These are phyloP conservation scores for Penicillium decumbens DNA, from an alignment of 2,329 filamentous ascomycete genomes.

Conservation along the genomic window DNA sequence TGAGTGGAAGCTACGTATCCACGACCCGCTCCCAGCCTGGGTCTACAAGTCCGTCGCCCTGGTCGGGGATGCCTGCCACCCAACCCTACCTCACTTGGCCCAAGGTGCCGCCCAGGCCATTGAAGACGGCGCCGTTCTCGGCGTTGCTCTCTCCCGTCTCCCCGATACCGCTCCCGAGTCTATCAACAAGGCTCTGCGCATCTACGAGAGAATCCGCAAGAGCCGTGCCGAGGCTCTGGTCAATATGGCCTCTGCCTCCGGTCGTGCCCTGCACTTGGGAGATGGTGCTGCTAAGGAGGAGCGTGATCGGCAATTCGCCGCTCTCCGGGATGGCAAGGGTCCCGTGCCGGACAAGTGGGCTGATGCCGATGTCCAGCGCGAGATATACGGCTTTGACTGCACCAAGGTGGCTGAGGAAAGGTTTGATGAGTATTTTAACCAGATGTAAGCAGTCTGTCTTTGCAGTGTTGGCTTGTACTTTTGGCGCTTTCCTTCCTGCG, in stretches of 20 bases:
- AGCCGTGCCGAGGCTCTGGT: constrained; percentile 54
- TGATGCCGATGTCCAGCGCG: constrained; percentile 63
- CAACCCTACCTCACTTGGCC: constrained; percentile 59
- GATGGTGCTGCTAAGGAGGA: constrained; percentile 57
- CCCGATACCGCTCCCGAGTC: constrained; percentile 45
- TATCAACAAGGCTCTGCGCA: constrained; percentile 51
- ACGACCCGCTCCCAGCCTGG: constrained; percentile 61
- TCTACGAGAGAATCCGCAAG: constrained; percentile 56
- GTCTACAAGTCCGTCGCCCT: constrained; percentile 51
- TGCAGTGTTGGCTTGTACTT: neutral
- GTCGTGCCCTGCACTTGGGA: constrained; percentile 53
- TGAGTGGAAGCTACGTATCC: constrained; percentile 62
- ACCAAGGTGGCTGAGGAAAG: constrained; percentile 51
- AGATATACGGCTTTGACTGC: constrained; percentile 63
- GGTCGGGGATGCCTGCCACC: constrained; percentile 59
- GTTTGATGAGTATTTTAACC: constrained; percentile 48
- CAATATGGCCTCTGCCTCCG: constrained; percentile 53
- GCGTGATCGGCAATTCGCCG: constrained; percentile 54
- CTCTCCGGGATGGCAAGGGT: constrained; percentile 48
- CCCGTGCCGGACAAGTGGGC: constrained; percentile 62
- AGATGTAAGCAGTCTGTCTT: constrained; percentile 18
- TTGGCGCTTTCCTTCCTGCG: neutral
- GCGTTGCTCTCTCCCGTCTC: constrained; percentile 48
- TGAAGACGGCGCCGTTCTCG: constrained; percentile 58
- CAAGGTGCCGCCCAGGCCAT: constrained; percentile 63